Percentiles rank a stretch among this genome's conserved stretches.
phyloP scores from a whole-genome alignment of 2,329 filamentous ascomycete genomes.

The Pezicula rhizophila region DNA sequence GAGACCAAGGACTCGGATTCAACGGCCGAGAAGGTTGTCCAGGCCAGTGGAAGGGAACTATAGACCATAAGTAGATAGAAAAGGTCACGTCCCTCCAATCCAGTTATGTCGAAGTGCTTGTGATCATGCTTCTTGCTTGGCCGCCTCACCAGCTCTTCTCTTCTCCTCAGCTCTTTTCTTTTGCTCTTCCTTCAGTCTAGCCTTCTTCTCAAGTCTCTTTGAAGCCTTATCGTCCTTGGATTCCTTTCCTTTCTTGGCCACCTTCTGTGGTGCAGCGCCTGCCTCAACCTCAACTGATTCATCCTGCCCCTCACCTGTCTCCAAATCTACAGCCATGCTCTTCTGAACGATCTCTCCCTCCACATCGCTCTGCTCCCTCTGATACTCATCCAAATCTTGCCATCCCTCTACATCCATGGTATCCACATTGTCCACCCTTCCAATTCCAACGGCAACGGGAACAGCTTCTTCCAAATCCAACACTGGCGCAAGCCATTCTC shows the following conservation, averaged over 20 bases:
- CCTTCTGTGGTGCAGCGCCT: constrained; percentile 25
- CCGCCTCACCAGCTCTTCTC: constrained; percentile 7
- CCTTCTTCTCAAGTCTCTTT: constrained; percentile 28
- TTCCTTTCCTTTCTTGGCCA: constrained; percentile 32
- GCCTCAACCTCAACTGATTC: constrained; percentile 27
- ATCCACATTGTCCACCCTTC: constrained; percentile 17
- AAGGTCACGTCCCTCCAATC: constrained; percentile 4
- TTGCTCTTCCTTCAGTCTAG: constrained; percentile 45
- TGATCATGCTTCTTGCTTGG: constrained; percentile 5
- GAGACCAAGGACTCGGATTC: constrained; percentile 30
- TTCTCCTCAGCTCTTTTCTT: constrained; percentile 35
- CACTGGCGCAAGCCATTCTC: constrained; percentile 39
- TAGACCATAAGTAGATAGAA: constrained; percentile 33
- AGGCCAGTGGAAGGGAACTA: constrained; percentile 71
- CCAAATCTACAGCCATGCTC: constrained; percentile 28
- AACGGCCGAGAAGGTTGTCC: constrained; percentile 56
- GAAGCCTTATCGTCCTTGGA: constrained; percentile 31
- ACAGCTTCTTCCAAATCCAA: constrained; percentile 30
- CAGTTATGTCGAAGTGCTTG: background rate
- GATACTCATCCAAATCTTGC: constrained; percentile 31
- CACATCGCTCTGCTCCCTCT: constrained; percentile 26
- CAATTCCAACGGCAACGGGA: constrained; percentile 19
- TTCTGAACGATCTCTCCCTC: constrained; percentile 18
- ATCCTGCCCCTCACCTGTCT: constrained; percentile 32
- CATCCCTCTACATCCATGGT: constrained; percentile 24